These are phyloP conservation scores for Saprolegnia parasitica DNA, from an alignment of 352 stramenopile species.

Conservation along the genomic window DNA sequence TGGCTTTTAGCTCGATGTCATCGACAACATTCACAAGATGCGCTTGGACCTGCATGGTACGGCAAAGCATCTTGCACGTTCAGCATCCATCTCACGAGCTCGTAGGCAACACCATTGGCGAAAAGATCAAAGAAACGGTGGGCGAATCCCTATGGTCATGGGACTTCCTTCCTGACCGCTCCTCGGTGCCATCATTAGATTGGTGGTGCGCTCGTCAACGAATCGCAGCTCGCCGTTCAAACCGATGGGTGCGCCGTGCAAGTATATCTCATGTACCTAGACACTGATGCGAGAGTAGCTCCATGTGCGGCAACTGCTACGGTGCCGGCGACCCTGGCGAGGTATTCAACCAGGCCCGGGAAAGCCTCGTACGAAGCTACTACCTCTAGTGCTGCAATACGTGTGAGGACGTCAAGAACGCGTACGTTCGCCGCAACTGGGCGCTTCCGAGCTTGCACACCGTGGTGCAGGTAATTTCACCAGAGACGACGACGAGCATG, in stretches of 20 bases:
- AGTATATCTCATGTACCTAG: background rate
- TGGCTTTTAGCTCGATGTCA: slow-evolving; percentile 50
- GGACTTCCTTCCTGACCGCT: background rate
- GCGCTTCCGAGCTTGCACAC: slow-evolving; percentile 76
- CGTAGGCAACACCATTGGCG: slow-evolving; percentile 29
- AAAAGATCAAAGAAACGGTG: slow-evolving; percentile 35
- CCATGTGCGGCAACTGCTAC: slow-evolving; percentile 71
- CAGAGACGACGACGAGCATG: background rate
- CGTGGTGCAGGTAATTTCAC: slow-evolving; percentile 41
- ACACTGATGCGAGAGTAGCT: slow-evolving; percentile 33
- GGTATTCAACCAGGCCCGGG: slow-evolving; percentile 31
- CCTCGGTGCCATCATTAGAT: slow-evolving; percentile 36
- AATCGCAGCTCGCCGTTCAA: slow-evolving; percentile 34
- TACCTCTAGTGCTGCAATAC: slow-evolving; percentile 61
- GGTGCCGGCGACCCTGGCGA: slow-evolving; percentile 54
- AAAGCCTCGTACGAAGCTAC: background rate
- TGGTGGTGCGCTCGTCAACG: slow-evolving; percentile 61
- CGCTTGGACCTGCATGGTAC: slow-evolving; percentile 48
- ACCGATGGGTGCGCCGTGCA: background rate
- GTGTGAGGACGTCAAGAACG: slow-evolving; percentile 55
- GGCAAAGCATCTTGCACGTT: slow-evolving; percentile 40
- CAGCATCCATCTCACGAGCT: background rate
- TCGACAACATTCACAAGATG: slow-evolving; percentile 77
- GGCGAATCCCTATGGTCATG: background rate
- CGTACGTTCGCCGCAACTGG: slow-evolving; percentile 66